Evolutionary conservation across 2,329 filamentous ascomycete species (phyloP).

Genomic region (Colletotrichum magnum): DNA sequence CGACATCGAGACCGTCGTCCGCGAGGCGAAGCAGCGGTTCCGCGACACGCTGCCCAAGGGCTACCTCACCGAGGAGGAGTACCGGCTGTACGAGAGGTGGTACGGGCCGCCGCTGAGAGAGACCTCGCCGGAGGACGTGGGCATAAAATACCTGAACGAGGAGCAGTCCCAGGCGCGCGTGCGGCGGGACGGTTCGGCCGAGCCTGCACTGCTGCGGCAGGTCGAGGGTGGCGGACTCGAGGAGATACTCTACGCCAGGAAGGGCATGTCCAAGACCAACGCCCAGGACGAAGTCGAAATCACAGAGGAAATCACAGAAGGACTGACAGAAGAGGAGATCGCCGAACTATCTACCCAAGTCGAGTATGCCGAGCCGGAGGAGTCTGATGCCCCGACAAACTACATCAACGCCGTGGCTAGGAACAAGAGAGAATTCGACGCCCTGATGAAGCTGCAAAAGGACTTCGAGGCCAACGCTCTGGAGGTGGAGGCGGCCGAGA

Average conservation of each 20-base stretch:
- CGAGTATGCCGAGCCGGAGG: conserved; percentile 55
- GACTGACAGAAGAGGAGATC: conserved; percentile 16
- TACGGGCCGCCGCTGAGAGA: conserved; percentile 82
- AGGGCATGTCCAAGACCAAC: not conserved
- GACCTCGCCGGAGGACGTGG: conserved; percentile 72
- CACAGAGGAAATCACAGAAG: not conserved
- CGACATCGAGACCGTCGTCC: conserved; percentile 75
- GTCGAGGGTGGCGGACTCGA: conserved; percentile 71
- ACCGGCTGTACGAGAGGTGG: conserved; percentile 81
- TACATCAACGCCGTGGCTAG: conserved; percentile 66
- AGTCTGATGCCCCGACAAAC: conserved; percentile 54
- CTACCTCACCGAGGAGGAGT: conserved; percentile 79
- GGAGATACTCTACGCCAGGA: conserved; percentile 67
- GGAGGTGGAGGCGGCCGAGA: conserved; percentile 49
- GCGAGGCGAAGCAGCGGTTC: conserved; percentile 80
- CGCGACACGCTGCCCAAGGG: conserved; percentile 82
- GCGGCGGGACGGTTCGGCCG: conserved; percentile 20
- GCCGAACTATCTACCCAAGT: conserved; percentile 45
- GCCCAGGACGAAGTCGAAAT: not conserved
- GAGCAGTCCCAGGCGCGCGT: not conserved
- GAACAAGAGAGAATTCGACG: conserved; percentile 68
- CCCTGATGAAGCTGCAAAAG: conserved; percentile 67
- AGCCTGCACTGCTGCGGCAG: conserved; percentile 64
- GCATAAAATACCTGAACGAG: conserved; percentile 52
- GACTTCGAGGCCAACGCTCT: conserved; percentile 65